Evolutionary conservation across 108 stramenopile species (phyloP), one percentile per base, ranked within the genome.

Genomic region (Skeletonema tropicum): DNA sequence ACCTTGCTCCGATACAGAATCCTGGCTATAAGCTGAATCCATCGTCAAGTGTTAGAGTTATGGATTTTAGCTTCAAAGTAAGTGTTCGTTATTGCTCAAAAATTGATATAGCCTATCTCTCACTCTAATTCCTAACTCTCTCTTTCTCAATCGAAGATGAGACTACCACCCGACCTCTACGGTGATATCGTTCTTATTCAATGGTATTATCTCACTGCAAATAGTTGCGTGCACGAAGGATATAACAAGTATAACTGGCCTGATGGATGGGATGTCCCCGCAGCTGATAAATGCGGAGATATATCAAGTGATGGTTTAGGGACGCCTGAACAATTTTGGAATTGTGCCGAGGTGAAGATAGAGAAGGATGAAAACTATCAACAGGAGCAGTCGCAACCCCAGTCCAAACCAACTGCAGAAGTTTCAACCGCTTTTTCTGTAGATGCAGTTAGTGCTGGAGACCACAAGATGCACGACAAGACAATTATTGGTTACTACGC

Each of bases 121-220:
- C 26, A 2, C 26, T 29, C 26, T 29, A 29, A 29, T 2, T 29
- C 2, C 26, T 29, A 29, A 29, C 26, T 29, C 2, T 29, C 26
- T 29, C 2, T 29, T 29, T 29, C 26, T 29, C 26, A 1, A 1
- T 29, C 1, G 1, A 29, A 64, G 60, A 78, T 84, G 73, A 73
- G 79, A 7, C 31, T 94, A 33, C 93, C 91, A 10, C 42, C 58
- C 0, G 60, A 80, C 68, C 21, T 92, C n/a, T 57, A 46, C n/a
- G 89, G 93, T 2, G 88, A 89, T 41, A 61, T 85, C 25, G 87
- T 90, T 14, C 73, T 92, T 30, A 70, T 89, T 46, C 90, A 92
- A 57, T 94, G 93, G 93, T 80, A 83, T 57, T 83, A 83, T 71
- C 52, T 83, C n/a, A 83, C 82, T 17, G 82, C 82, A 31, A 83